A percentile compares a stretch with the other conserved stretches of the same genome.
Evolutionary conservation across 352 stramenopile species (phyloP).

Genomic region (Globisporangium polare): DNA sequence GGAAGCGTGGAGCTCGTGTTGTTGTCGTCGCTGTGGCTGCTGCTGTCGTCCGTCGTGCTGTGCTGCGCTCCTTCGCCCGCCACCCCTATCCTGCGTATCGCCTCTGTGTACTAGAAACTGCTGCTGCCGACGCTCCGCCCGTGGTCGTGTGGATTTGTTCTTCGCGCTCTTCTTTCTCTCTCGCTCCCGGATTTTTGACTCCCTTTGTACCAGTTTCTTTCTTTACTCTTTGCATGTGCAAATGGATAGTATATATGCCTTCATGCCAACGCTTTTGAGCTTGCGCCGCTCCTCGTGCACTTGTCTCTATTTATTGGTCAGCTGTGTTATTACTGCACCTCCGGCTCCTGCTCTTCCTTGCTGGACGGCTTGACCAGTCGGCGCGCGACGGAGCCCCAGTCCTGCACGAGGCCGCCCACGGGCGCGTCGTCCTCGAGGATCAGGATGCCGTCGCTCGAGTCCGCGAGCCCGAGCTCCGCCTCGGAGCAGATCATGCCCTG

Average conservation of each 20-base stretch:
- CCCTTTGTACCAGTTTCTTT: slow-evolving; percentile 6
- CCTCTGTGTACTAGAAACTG: slow-evolving; percentile 8
- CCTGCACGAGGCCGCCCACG: slow-evolving; percentile 45
- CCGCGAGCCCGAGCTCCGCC: slow-evolving; percentile 56
- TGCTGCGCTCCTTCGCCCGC: background rate
- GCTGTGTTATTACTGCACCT: background rate
- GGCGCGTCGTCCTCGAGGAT: slow-evolving; percentile 54
- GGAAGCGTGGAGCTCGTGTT: slow-evolving; percentile 1
- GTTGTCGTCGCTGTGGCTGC: background rate
- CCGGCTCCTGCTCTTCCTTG: background rate
- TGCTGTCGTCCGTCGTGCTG: background rate
- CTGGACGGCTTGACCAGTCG: slow-evolving; percentile 18
- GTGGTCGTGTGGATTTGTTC: slow-evolving; percentile 9
- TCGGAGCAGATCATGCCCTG: slow-evolving; percentile 85
- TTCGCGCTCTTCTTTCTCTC: background rate
- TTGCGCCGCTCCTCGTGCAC: background rate
- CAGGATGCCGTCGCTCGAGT: slow-evolving; percentile 65
- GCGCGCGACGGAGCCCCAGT: slow-evolving; percentile 34
- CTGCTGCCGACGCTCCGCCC: slow-evolving; percentile 5
- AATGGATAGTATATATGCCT: slow-evolving; percentile 7
- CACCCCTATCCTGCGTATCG: background rate
- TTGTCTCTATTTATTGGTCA: no score
- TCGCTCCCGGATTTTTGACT: background rate
- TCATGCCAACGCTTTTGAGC: background rate
- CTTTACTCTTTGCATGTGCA: background rate